Evolutionary conservation across 805 yeast species (phyloP), one percentile per base, ranked within the genome.

Genomic region (Tetrapisispora pingtungensis): DNA sequence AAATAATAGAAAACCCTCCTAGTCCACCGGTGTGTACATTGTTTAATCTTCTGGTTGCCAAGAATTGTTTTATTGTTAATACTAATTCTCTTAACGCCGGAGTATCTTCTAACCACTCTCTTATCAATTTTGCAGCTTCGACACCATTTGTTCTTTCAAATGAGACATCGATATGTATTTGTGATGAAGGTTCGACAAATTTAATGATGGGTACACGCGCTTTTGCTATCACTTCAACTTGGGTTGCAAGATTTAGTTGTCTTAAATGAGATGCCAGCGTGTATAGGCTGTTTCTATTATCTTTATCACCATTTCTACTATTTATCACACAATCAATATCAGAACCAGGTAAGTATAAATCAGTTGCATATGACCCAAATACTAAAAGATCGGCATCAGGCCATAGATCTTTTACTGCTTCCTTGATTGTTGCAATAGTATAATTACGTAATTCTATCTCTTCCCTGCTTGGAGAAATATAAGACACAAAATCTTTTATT

Each of bases 171-270:
- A 90, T 80, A 51, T 84, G 87, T 33, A 89, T 78, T 17, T 73
- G 72, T 3, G 87, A 75, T 10, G 59, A 56, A 1, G 81, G 77
- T 50, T 90, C 97, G 3, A 82, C 80, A 61, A 88, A 85, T 62
- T 93, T 90, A 61, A 90, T 84, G 50, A 90, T 90, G 1, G 98
- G 98, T 18, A 90, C 97, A 52, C 88, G 80, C 5, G 97, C 94
- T 50, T 79, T 79, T 3, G 96, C 85, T 40, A 90, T 81, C 3
- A 89, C 95, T 57, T 86, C 93, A 19, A 89, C 80, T 44, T 79
- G 73, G 30, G 72, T 71, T 1, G 93, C 95, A 37, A 87, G 63
- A 13, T 74, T 71, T 35, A 71, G 66, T 34, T 73, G 70, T 53
- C 85, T 73, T 49, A 90, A 69, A 54, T 73, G 76, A 5, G 87